Evolutionary conservation across 1,284 basidiomycete species (phyloP), one percentile per base, ranked within the genome.

Genomic region (Rhodotorula sp.): DNA sequence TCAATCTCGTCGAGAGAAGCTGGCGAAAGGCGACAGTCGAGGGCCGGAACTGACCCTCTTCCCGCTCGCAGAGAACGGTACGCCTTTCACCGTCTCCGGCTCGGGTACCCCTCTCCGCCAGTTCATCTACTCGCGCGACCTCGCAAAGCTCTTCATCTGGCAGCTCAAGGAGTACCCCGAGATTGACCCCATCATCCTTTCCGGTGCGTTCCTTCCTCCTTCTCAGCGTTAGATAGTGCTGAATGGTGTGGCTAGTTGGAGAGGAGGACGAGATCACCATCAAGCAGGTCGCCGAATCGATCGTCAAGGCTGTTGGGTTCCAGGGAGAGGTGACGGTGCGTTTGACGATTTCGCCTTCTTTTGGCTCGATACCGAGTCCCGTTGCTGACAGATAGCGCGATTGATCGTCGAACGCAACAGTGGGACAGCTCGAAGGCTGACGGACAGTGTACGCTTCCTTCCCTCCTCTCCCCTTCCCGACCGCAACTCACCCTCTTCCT

Each of bases 101-200:
- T 89, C 90, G 0, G 92, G 92, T 49, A 91, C 89, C 76, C 92
- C 92, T 9, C 84, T 94, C 47, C 86, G 92, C 44, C 92, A 95
- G 80, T 95, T 95, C 81, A 93, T 94, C 80, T 94, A 91, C 82
- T 94, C 92, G n/a, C 84, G 86, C 62, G 92, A 94, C 81, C 87
- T 95, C 62, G 92, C 92, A 62, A 94, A 91, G 80, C 83, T 94
- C 62, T 92, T 94, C 83, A 89, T 95, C 76, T 95, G 92, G 92
- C 87, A 89, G 83, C 82, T 94, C 44, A 71, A 68, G 56, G 64
- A 93, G 79, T 94, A 95, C 79, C 85, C 92, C 62, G 87, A 90
- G 76, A 89, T 94, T 53, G 91, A 92, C 76, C 92, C 92, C 4
- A 82, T 94, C 79, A 94, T 95, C 75, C 85, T 95, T 17, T 91